These are phyloP conservation scores for Kwoniella shandongensis DNA, from an alignment of 768 basidiomycete genomes.

Conservation along the genomic window DNA sequence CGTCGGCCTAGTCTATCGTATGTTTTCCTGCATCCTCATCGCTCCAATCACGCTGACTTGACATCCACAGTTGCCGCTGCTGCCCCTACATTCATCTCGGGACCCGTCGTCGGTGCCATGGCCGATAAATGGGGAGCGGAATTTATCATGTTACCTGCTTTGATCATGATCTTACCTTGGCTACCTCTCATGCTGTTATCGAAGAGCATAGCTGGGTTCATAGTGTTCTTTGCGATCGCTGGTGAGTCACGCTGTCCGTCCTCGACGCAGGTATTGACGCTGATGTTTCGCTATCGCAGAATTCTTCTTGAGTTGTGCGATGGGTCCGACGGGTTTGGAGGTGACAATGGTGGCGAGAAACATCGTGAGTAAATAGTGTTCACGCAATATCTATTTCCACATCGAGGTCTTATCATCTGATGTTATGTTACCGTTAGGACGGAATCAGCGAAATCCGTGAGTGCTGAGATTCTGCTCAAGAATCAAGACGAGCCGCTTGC, in stretches of 20 bases:
- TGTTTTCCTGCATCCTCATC: background rate
- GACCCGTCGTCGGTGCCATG: slow-evolving; percentile 32
- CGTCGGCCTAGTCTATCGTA: slow-evolving; percentile 38
- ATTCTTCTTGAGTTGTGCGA: slow-evolving; percentile 22
- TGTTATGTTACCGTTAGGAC: slow-evolving; percentile 6
- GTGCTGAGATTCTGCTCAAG: background rate
- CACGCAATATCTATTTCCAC: no score
- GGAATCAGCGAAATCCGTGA: slow-evolving; percentile 42
- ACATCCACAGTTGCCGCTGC: slow-evolving; percentile 32
- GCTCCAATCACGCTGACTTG: background rate
- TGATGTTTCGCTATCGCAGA: slow-evolving; percentile 10
- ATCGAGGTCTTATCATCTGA: no score
- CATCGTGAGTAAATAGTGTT: slow-evolving; percentile 17
- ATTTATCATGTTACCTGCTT: slow-evolving; percentile 28
- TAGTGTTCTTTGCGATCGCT: slow-evolving; percentile 32
- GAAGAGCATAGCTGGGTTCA: slow-evolving; percentile 30
- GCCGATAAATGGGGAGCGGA: slow-evolving; percentile 41
- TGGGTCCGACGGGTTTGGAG: slow-evolving; percentile 35
- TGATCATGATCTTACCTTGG: slow-evolving; percentile 33
- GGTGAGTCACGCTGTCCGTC: slow-evolving; percentile 17
- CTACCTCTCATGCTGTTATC: slow-evolving; percentile 34
- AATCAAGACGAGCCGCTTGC: background rate
- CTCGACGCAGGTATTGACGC: no score
- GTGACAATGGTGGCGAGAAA: slow-evolving; percentile 27
- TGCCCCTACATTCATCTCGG: slow-evolving; percentile 36